phyloP scores from a whole-genome alignment of 2,329 filamentous ascomycete genomes.

The Pseudopyrenochaeta lycopersici region DNA sequence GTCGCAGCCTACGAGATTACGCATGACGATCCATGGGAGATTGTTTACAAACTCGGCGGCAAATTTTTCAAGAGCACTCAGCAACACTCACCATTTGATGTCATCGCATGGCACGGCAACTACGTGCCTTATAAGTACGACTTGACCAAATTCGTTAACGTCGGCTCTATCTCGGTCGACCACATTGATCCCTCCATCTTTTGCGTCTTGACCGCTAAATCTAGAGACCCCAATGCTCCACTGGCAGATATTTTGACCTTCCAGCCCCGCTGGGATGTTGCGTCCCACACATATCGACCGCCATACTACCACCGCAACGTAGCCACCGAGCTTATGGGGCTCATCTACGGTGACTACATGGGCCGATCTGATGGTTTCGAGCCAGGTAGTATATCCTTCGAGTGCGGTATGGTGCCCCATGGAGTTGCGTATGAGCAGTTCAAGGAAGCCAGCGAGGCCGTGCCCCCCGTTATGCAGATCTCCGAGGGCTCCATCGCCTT shows the following conservation, averaged over 20 bases:
- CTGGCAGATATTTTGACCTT: conserved; percentile 73
- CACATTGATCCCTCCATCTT: conserved; percentile 83
- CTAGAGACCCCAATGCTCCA: conserved; percentile 67
- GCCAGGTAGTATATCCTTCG: conserved; percentile 69
- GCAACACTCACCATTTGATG: conserved; percentile 77
- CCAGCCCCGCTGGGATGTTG: conserved; percentile 70
- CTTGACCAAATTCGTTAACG: conserved; percentile 77
- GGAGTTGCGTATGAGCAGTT: conserved; percentile 65
- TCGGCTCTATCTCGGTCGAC: conserved; percentile 77
- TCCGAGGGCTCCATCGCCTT: conserved; percentile 67
- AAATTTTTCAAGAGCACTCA: conserved; percentile 72
- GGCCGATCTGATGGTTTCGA: conserved; percentile 62
- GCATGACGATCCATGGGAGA: conserved; percentile 52
- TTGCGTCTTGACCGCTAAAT: conserved; percentile 69
- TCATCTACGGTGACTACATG: conserved; percentile 69
- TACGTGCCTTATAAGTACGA: conserved; percentile 84
- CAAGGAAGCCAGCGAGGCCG: conserved; percentile 63
- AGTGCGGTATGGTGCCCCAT: conserved; percentile 77
- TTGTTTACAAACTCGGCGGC: conserved; percentile 66
- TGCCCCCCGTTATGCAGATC: conserved; percentile 47
- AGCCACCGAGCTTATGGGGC: conserved; percentile 73
- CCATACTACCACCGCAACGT: conserved; percentile 71
- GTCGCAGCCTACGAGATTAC: conserved; percentile 70
- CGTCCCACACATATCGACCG: conserved; percentile 60
- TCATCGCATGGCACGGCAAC: conserved; percentile 82